Conservation (phyloP, 305 asterid species). For the Coffea humblotiana region DNA sequence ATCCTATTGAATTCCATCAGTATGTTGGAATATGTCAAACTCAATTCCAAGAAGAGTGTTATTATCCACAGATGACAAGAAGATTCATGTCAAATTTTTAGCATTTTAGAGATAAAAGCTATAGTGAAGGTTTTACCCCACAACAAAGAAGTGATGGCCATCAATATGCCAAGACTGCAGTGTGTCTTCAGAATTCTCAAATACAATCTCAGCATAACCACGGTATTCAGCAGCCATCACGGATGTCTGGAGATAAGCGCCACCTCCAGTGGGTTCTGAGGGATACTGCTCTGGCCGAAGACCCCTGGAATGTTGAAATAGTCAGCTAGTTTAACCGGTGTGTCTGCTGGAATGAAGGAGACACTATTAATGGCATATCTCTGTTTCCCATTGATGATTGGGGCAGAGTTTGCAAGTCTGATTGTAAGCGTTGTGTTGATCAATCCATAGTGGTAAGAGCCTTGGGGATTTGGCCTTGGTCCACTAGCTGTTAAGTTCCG, state of each 20-base stretch:
- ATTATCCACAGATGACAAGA: no score
- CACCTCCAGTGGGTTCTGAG: slow-evolving; percentile 33
- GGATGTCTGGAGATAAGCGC: slow-evolving; percentile 43
- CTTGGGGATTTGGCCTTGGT: slow-evolving; percentile 85
- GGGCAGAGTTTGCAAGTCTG: slow-evolving; percentile 37
- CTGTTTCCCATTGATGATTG: slow-evolving; percentile 40
- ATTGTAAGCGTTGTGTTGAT: slow-evolving; percentile 51
- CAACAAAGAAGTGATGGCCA: slow-evolving; percentile 69
- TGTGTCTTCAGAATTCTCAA: slow-evolving; percentile 52
- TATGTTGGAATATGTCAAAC: no score
- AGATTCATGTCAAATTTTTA: no score
- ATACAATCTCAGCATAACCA: slow-evolving; percentile 64
- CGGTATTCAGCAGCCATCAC: slow-evolving; percentile 66
- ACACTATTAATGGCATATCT: slow-evolving; percentile 68
- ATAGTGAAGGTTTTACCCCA: slow-evolving; percentile 39
- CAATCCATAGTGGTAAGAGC: slow-evolving; percentile 74
- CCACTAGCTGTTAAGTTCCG: slow-evolving; percentile 48
- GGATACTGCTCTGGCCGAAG: slow-evolving; percentile 59
- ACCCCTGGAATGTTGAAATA: slow-evolving; percentile 61
- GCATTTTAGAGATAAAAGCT: no score
- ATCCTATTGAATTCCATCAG: slow-evolving; percentile 35
- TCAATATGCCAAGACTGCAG: slow-evolving; percentile 71
- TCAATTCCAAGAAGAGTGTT: no score
- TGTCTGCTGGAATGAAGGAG: slow-evolving; percentile 59
- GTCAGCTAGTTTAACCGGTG: slow-evolving; percentile 77